phyloP scores from a whole-genome alignment of 2,329 filamentous ascomycete genomes.

The Calcarisporium arbuscula region DNA sequence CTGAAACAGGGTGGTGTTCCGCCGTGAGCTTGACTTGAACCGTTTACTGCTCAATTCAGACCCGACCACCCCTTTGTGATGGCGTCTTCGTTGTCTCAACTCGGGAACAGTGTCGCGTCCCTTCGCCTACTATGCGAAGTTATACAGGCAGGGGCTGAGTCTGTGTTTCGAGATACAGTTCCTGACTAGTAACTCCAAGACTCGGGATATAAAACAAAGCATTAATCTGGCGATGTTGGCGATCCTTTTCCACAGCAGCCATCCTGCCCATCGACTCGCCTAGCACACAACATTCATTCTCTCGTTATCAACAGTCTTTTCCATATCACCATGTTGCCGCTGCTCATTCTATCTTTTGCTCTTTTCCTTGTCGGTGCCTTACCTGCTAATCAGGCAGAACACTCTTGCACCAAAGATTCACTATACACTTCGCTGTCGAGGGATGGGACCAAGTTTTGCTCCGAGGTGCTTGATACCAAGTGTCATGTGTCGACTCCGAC shows the following conservation, averaged over 20 bases:
- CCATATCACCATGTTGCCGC: conserved; percentile 5
- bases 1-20: too few species aligned
- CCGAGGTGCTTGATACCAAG: conserved; percentile 17
- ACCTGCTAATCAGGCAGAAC: conserved; percentile 4
- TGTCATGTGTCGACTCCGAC: conserved; percentile 17
- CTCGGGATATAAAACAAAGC: too few species aligned
- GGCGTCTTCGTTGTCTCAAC: too few species aligned
- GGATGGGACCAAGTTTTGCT: conserved; percentile 22
- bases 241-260: not conserved
- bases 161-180: too few species aligned
- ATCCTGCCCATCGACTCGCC: not conserved
- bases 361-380: conserved; percentile 5
- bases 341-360: not conserved
- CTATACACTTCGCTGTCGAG: conserved; percentile 23
- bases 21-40: too few species aligned
- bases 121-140: too few species aligned
- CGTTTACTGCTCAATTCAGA: too few species aligned
- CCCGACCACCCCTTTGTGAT: too few species aligned
- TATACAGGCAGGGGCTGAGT: too few species aligned
- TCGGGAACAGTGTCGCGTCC: too few species aligned
- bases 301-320: not conserved
- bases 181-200: too few species aligned
- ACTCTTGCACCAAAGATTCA: conserved; percentile 19
- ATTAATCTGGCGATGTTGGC: too few species aligned
- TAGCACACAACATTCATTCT: conserved; percentile 4